phyloP scores from a whole-genome alignment of 2,329 filamentous ascomycete genomes.

The Colletotrichum sp. region DNA sequence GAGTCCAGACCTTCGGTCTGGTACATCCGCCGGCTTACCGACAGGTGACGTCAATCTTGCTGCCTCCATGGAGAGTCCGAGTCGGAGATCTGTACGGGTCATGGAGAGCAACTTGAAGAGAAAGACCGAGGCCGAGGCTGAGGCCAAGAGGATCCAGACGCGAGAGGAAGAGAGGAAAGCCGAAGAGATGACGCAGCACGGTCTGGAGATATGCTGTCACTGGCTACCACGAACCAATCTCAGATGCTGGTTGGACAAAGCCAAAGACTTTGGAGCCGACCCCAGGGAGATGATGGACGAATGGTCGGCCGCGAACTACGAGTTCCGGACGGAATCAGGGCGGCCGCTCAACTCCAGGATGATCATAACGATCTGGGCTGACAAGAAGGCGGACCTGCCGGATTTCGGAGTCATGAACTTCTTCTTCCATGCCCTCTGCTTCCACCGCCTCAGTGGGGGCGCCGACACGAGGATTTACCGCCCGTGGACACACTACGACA shows the following conservation, averaged over 20 bases:
- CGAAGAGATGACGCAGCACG: rapidly evolving
- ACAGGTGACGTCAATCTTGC: background rate
- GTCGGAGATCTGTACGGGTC: rapidly evolving
- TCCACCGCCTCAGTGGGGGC: background rate
- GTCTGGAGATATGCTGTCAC: background rate
- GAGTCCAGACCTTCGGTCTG: too few relatives aligned
- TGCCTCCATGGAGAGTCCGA: background rate
- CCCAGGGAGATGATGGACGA: background rate
- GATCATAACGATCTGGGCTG: background rate
- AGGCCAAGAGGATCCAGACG: background rate
- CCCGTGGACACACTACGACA: background rate
- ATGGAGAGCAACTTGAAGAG: background rate
- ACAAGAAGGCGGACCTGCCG: background rate
- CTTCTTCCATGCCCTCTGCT: background rate
- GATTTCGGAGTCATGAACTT: background rate
- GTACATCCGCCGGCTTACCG: too few relatives aligned
- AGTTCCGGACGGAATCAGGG: rapidly evolving
- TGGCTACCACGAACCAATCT: background rate
- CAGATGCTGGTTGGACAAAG: background rate
- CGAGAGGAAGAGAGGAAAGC: background rate
- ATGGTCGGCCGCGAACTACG: background rate
- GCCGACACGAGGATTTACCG: background rate
- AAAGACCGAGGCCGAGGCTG: background rate
- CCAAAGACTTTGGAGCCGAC: background rate
- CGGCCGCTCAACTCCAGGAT: background rate